Evolutionary conservation across 2,329 filamentous ascomycete genomes (phyloP), one percentile per base, ranked within the genome.

Genomic region (Talaromyces marneffei): DNA sequence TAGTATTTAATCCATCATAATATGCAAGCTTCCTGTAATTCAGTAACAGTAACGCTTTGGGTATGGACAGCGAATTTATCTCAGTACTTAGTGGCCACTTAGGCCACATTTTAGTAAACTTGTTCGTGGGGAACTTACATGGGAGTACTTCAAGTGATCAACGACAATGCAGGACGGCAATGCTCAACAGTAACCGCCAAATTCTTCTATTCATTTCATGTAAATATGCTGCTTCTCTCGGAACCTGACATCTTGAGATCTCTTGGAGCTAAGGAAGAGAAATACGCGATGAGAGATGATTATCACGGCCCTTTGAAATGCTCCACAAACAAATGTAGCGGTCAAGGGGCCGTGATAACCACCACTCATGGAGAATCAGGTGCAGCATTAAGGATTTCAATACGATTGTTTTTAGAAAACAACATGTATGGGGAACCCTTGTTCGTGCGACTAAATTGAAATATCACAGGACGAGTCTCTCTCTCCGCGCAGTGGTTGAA

Each of bases 361-460:
- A n/a, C 5, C 35, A 25, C 12, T 31, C n/a, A 25, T 48, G 58
- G 50, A 60, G 50, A 55, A 29, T 46, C 50, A 60, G 37, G 23
- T 55, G 48, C 25, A 59, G 35, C 35, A 4, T 31, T 16, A 25
- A 52, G 27, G 54, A 62, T 58, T 62, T 53, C 27, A 27, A 33
- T 14, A 46, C 44, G 35, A 50, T 62, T 50, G 29, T 31, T 42
- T 58, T 62, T 54, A 25, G 27, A 20, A 46, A 62, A 14, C n/a
- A 44, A 23, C 14, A 50, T 23, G 60, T 58, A 50, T 54, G 44
- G 55, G 35, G 44, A 44, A 59, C 29, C 12, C 59, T 59, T 55
- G 44, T 58, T 44, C 54, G 44, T 52, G 16, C 27, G 16, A 59
- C 35, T 62, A 59, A 59, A 55, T 59, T 25, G 29, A 57, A 55